Conservation (phyloP, 192 early-diverging fungal species). For the Gaertneriomyces sp. region DNA sequence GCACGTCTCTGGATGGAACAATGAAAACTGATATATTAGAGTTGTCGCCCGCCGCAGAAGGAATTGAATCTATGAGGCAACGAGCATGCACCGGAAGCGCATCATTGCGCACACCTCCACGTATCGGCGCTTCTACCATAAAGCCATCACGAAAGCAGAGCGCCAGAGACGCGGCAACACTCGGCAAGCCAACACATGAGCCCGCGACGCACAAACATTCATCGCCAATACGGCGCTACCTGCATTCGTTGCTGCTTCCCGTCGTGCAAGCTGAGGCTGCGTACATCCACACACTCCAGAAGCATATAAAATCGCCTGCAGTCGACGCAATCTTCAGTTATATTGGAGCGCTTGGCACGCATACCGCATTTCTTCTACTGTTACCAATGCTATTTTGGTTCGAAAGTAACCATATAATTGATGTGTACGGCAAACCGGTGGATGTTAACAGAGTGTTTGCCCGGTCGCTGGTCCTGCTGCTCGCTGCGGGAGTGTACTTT, state of each 20-base stretch:
- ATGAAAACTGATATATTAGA: too few relatives aligned
- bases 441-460: constrained; percentile 26
- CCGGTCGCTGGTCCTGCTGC: constrained; percentile 17
- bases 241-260: constrained; percentile 13
- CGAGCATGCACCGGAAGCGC: too few relatives aligned
- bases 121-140: too few relatives aligned
- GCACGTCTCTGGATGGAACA: too few relatives aligned
- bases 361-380: constrained; percentile 79
- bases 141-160: too few relatives aligned
- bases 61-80: too few relatives aligned
- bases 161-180: too few relatives aligned
- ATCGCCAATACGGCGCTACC: too few relatives aligned
- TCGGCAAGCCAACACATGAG: too few relatives aligned
- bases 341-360: constrained; percentile 65
- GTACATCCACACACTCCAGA: constrained; percentile 11
- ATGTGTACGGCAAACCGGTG: constrained; percentile 3
- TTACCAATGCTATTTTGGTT: constrained; percentile 81
- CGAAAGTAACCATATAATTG: constrained; percentile 41
- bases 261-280: constrained; percentile 5
- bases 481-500: constrained; percentile 26
- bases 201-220: too few relatives aligned
- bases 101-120: too few relatives aligned
- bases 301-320: neutral
- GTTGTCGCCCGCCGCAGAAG: too few relatives aligned
- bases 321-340: constrained; percentile 17